Evolutionary conservation across 2,329 filamentous ascomycete genomes (phyloP), one percentile per base, ranked within the genome.

Genomic region (Triangularia verruculosa): DNA sequence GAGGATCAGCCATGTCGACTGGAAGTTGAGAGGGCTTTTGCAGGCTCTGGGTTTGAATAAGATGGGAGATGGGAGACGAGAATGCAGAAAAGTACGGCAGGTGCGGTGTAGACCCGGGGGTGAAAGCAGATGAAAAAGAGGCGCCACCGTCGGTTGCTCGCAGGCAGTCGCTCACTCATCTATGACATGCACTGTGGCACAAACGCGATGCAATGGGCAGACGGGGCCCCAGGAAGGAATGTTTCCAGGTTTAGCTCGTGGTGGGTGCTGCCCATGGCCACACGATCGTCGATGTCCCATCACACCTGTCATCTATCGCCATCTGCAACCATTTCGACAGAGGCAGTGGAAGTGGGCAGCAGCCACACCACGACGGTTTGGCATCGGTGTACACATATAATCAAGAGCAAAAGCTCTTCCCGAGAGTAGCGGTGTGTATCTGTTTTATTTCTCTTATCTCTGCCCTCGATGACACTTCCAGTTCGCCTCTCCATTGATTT

Each of bases 161-260:
- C 25, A 54, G 24, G 51, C 22, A 28, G 25, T 28, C 22, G 20
- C 39, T 34, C 22, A 28, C 39, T 34, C 11, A 20, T 43, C 39
- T 39, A 59, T 59, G 57, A 59, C 57, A 59, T 59, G 32, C 32
- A 30, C 27, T n/a, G 57, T 59, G 57, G 34, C 25, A 59, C 57
- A 59, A 30, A 57, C 20, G 39, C 39, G 20, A 20, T 32, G 43
- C n/a, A 51, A 24, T 4, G 7, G 8, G n/a, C n/a, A n/a, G n/a
- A 47, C 4, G 4, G 39, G 17, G 39, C 6, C 13, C 13, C 13
- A n/a, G 43, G 15, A 51, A 51, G 20, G 43, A 51, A 51, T 5
- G 43, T 28, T n/a, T n/a, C n/a, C n/a, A n/a, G n/a, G n/a, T n/a
- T 11, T 32, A 32, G 30, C 6, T 11, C 39, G 39, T 47, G 39